Evolutionary conservation across 2,329 filamentous ascomycete species (phyloP), one percentile per base, ranked within the genome.

Genomic region (Ceratocystis cubensis): DNA sequence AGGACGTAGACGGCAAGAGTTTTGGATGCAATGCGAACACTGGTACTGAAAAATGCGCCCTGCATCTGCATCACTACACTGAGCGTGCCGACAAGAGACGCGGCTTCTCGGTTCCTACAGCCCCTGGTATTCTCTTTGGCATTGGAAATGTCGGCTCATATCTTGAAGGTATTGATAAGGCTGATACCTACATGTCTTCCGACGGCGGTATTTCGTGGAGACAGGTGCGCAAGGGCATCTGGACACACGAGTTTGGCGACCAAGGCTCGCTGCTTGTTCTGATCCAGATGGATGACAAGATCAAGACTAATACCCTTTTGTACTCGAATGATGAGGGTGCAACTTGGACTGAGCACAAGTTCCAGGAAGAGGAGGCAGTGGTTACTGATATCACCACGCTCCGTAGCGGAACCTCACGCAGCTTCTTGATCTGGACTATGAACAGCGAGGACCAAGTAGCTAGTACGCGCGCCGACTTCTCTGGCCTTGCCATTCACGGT

Each of bases 51-150:
- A 82, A 86, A 66, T 99, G 95, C 74, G 88, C 90, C 2, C 80
- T 99, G 66, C 91, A 99, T 75, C 81, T 99, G 46, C 95, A 99
- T 74, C 90, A 93, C 66, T 99, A 96, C 76, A 97, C 95, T 0
- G 94, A 99, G 76, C 86, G 94, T 69, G 78, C 78, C 41, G 90
- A 97, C 73, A 87, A 86, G 71, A 80, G 86, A 61, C 89, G 93
- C 74, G 96, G 90, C 0, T 97, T 89, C 75, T 94, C 91, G 7
- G 96, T 92, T 1, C 84, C 86, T 61, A 91, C 89, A 2, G 93
- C 94, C 0, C 84, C 96, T 46, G 95, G 94, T 10, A 76, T 99
- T 65, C 90, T 97, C 84, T 87, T 99, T 73, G 94, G 85, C 17
- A 84, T 91, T 69, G 94, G 94, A 70, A 99, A 97, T 72, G 91